Percentiles rank a stretch among this genome's conserved stretches.
Evolutionary conservation across 805 yeast genomes (phyloP).

Genomic region (Kazachstania africana): DNA sequence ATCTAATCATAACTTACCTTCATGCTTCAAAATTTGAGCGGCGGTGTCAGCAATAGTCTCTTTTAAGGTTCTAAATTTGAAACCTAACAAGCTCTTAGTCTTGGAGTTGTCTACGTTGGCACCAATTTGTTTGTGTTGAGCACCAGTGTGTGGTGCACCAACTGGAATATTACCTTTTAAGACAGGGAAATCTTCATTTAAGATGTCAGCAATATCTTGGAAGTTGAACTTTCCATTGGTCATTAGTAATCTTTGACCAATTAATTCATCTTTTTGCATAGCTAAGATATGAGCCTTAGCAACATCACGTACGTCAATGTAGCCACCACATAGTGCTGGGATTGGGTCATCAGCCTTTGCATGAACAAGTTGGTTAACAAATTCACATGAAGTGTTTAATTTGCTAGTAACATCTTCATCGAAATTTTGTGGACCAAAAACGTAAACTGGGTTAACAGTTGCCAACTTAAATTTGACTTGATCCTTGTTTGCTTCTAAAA

Average conservation of each 20-base stretch:
- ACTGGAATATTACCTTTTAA: conserved; percentile 33
- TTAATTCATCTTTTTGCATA: conserved; percentile 28
- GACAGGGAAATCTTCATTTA: conserved; percentile 32
- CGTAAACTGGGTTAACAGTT: conserved; percentile 32
- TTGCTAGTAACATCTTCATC: conserved; percentile 26
- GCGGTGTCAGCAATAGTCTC: conserved; percentile 10
- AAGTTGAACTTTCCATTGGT: conserved; percentile 13
- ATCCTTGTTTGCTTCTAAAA: conserved; percentile 27
- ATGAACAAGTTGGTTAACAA: conserved; percentile 23
- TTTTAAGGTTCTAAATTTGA: conserved; percentile 8
- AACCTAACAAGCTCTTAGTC: conserved; percentile 10
- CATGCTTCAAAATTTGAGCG: conserved; percentile 9
- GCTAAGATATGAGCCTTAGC: conserved; percentile 45
- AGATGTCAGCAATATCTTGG: conserved; percentile 18
- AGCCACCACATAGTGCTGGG: conserved; percentile 15
- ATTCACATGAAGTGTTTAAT: conserved; percentile 27
- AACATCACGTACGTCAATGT: conserved; percentile 49
- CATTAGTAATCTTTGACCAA: conserved; percentile 26
- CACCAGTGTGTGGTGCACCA: conserved; percentile 26
- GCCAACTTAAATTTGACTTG: conserved; percentile 29
- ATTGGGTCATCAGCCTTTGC: conserved; percentile 18
- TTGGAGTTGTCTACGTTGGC: conserved; percentile 6
- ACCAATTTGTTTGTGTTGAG: not conserved
- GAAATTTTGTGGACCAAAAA: conserved; percentile 41
- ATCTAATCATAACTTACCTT: conserved; percentile 4